Base-by-base conservation (phyloP, 805 yeast species). In the Kuraishia hungarica region DNA sequence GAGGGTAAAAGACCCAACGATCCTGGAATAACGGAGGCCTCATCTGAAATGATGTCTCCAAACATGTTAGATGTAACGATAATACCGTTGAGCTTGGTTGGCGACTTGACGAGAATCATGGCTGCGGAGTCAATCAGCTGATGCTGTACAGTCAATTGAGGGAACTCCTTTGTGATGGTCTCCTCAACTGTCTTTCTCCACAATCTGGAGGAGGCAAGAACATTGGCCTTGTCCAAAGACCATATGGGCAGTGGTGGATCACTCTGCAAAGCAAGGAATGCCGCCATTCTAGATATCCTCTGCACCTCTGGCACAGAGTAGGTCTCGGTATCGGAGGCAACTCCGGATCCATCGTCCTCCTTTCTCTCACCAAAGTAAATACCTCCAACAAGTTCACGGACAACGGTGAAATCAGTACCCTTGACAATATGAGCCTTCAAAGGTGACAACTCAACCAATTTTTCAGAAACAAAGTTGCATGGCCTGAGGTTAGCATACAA, bases 71-170 rank as follows among this genome's bases (percentile, higher is more conserved):
- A 85, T 50, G 98, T 93, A 68, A 94, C 83, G 53, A 94, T 83
- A 53, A 94, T 80, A 73, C 99, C 99, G 69, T 94, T 94, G 68
- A 94, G 81, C 62, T 84, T 84, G 49, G 92, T 87, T 64, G 99
- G 99, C 59, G 81, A 83, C 74, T 94, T 91, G 64, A 94, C 88
- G 63, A 94, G 76, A 67, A 93, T 93, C 99, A 94, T 94, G 53
- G 99, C 98, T 54, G 99, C 99, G 15, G 98, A 92, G 73, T 94
- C 99, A 65, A 94, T 93, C 71, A 94, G 81, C 77, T 94, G 99
- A 74, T 94, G 97, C 70, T 93, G 89, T 51, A 92, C 78, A 26
- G 79, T 80, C 65, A 94, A 76, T 64, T 85, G 87, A 54, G 99
- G 99, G 78, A 94, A 94, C 73, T 94, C 99, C 58, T 84, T 82